Conservation (phyloP, 106 monocot species). For the Dendrobium nobile region DNA sequence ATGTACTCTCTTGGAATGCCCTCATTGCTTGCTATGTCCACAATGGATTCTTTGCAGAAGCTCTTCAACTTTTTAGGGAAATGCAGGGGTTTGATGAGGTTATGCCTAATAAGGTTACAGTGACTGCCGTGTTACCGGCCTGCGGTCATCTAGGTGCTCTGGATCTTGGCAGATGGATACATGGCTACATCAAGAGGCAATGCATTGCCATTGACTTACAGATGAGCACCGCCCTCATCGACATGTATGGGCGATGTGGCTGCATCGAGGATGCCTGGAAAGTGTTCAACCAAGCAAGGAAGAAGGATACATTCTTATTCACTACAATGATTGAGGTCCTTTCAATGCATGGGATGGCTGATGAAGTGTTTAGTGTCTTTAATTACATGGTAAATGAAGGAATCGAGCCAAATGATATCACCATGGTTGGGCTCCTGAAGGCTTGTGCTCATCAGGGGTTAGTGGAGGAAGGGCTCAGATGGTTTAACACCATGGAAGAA, state of each 20-base stretch:
- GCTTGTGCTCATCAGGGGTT: conserved; percentile 61
- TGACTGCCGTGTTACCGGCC: conserved; percentile 41
- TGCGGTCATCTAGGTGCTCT: conserved; percentile 40
- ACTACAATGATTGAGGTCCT: conserved; percentile 55
- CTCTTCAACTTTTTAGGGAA: conserved; percentile 41
- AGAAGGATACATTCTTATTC: conserved; percentile 46
- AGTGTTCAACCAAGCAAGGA: conserved; percentile 32
- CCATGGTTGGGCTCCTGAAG: conserved; percentile 54
- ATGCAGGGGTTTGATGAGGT: conserved; percentile 36
- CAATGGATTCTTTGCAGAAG: conserved; percentile 25
- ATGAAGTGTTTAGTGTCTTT: conserved; percentile 39
- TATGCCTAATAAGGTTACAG: conserved; percentile 65
- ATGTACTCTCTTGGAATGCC: conserved; percentile 82
- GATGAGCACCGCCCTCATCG: conserved; percentile 53
- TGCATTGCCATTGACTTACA: conserved; percentile 15
- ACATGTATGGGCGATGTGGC: conserved; percentile 71
- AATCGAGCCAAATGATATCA: conserved; percentile 35
- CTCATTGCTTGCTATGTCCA: conserved; percentile 70
- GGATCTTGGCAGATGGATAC: conserved; percentile 44
- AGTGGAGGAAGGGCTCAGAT: conserved; percentile 48
- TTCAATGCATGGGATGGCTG: conserved; percentile 59
- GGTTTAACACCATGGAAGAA: conserved; percentile 45
- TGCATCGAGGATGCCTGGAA: conserved; percentile 25
- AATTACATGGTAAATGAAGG: conserved; percentile 30
- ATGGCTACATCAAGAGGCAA: conserved; percentile 6